Evolutionary conservation across 148 eudicot genomes (phyloP).

Genomic region (Salicornia ramosissima): DNA sequence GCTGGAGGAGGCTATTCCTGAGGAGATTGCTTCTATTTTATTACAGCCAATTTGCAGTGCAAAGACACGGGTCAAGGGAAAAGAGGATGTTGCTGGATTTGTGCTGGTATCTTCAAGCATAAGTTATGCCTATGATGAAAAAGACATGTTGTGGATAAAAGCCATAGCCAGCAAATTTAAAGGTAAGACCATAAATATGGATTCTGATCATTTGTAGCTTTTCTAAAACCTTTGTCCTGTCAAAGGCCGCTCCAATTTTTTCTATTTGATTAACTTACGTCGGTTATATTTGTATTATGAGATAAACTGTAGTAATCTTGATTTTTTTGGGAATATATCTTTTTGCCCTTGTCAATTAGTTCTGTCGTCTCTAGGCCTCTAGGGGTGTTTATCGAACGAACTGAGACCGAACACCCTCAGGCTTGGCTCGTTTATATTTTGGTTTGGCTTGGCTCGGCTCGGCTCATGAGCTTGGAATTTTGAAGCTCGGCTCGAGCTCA

Average conservation of each 20-base stretch:
- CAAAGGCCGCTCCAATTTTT: not conserved
- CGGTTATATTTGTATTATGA: not conserved
- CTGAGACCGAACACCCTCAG: too few relatives aligned
- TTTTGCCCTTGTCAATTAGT: not conserved
- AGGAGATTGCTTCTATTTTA: constrained; percentile 48
- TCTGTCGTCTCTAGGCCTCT: too few relatives aligned
- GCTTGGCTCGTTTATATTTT: too few relatives aligned
- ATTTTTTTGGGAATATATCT: not conserved
- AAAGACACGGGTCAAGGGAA: constrained; percentile 13
- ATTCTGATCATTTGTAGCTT: constrained; percentile 3
- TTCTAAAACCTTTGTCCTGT: too few relatives aligned
- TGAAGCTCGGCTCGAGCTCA: too few relatives aligned
- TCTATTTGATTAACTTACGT: not conserved
- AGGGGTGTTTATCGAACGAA: too few relatives aligned
- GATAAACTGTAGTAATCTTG: not conserved
- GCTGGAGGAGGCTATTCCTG: constrained; percentile 62
- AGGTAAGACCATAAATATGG: constrained; percentile 24
- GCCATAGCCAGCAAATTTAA: constrained; percentile 74
- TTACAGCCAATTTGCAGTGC: constrained; percentile 21
- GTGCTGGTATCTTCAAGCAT: constrained; percentile 70
- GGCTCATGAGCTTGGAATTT: too few relatives aligned
- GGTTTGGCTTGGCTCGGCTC: too few relatives aligned
- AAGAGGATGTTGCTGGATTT: constrained; percentile 45
- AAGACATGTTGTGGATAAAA: constrained; percentile 73
- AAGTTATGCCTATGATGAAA: constrained; percentile 61